phyloP scores from a whole-genome alignment of 768 basidiomycete species.

The Suillus brevipes region DNA sequence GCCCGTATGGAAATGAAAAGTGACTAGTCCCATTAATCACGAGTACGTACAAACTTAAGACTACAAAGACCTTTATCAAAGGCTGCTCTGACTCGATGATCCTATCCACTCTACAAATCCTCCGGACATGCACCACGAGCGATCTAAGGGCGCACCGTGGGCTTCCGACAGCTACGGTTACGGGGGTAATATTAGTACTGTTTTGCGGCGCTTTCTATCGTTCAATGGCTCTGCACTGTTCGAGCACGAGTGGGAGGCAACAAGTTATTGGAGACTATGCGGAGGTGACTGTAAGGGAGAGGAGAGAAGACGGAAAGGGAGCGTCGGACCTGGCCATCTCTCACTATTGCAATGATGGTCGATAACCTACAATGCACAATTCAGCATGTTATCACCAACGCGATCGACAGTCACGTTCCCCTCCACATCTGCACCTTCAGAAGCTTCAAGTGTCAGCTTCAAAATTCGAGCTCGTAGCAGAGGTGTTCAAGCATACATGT shows the following conservation, averaged over 20 bases:
- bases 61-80: neutral
- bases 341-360: neutral
- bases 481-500: neutral
- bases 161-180: neutral
- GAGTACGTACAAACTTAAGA: neutral
- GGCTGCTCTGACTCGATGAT: neutral
- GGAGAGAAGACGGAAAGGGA: neutral
- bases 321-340: neutral
- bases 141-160: neutral
- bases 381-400: neutral
- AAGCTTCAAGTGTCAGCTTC: neutral
- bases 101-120: neutral
- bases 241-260: neutral
- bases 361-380: neutral
- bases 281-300: neutral
- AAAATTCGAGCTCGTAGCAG: neutral
- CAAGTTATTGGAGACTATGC: neutral
- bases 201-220: neutral
- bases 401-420: neutral
- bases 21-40: no score
- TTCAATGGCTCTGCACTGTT: neutral
- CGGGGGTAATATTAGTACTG: neutral
- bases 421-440: neutral
- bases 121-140: neutral
- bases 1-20: no score